Percentiles rank a stretch among this genome's conserved stretches.
phyloP scores from a whole-genome alignment of 257 asterid species.

The Salvia hispanica region DNA sequence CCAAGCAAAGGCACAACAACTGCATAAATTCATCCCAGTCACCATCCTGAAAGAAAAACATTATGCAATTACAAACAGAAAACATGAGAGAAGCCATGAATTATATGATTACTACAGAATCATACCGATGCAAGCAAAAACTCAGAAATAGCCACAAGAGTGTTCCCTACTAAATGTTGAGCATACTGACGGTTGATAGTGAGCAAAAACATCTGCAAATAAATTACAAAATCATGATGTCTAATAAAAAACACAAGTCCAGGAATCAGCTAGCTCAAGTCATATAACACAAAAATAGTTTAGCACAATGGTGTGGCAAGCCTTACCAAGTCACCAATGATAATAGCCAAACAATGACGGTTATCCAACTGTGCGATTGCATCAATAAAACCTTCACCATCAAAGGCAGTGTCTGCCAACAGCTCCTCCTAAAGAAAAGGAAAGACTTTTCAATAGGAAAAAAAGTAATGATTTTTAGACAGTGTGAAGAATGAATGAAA shows the following conservation, averaged over 20 bases:
- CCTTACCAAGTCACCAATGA: slow-evolving; percentile 58
- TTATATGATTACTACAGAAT: slow-evolving; percentile 4
- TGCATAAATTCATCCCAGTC: slow-evolving; percentile 60
- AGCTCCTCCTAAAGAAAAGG: slow-evolving; percentile 40
- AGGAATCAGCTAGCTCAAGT: slow-evolving; percentile 8
- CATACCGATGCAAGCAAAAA: slow-evolving; percentile 62
- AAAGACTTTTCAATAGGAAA: background rate
- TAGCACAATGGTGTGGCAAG: slow-evolving; percentile 10
- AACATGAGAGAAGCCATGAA: slow-evolving; percentile 15
- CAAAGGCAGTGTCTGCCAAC: slow-evolving; percentile 33
- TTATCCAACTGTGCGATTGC: slow-evolving; percentile 34
- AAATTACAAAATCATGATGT: slow-evolving; percentile 20
- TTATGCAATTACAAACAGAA: slow-evolving; percentile 1
- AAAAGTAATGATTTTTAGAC: background rate
- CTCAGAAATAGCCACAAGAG: slow-evolving; percentile 65
- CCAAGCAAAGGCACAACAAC: slow-evolving; percentile 59
- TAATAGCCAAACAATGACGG: slow-evolving; percentile 48
- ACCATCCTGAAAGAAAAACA: slow-evolving; percentile 53
- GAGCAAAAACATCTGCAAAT: slow-evolving; percentile 65
- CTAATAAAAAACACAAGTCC: slow-evolving; percentile 7
- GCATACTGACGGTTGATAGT: slow-evolving; percentile 49
- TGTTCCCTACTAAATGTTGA: slow-evolving; percentile 66
- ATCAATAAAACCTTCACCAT: slow-evolving; percentile 26
- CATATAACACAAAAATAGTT: background rate
- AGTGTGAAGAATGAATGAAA: slow-evolving; percentile 7